Conservation (phyloP, 2,329 filamentous ascomycete species). For the Aspergillus sergii region DNA sequence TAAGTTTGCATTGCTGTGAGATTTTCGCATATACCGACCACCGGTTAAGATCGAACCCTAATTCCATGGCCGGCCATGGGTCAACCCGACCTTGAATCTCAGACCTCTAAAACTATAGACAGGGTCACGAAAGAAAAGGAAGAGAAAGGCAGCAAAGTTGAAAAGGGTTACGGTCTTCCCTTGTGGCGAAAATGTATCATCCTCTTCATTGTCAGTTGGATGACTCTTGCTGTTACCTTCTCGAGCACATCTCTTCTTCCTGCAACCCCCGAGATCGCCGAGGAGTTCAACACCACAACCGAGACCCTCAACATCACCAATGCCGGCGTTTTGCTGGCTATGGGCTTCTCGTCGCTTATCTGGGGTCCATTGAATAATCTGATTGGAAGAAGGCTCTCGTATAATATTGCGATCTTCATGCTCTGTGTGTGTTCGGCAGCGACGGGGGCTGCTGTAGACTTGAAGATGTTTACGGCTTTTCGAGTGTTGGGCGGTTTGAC, state of each 20-base stretch:
- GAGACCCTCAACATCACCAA: constrained; percentile 42
- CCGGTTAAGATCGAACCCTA: not conserved
- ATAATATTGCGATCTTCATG: constrained; percentile 38
- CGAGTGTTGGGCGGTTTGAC: constrained; percentile 39
- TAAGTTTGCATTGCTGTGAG: not conserved
- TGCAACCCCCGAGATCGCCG: constrained; percentile 44
- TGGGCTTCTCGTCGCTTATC: constrained; percentile 42
- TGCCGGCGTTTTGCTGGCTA: constrained; percentile 40
- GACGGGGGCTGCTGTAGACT: constrained; percentile 33
- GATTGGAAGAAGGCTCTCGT: constrained; percentile 33
- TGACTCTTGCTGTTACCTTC: constrained; percentile 45
- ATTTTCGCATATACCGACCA: not conserved
- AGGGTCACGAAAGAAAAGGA: not conserved
- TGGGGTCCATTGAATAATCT: constrained; percentile 38
- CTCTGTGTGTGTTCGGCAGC: constrained; percentile 36
- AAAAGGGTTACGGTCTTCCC: constrained; percentile 29
- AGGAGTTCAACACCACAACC: constrained; percentile 38
- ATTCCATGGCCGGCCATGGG: constrained; percentile 8
- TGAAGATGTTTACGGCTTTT: constrained; percentile 40
- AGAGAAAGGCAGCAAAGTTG: constrained; percentile 4
- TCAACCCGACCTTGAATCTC: constrained; percentile 1
- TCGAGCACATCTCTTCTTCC: constrained; percentile 47
- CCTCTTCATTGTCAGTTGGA: constrained; percentile 46
- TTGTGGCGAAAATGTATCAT: constrained; percentile 45
- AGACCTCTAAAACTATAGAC: not conserved